Evolutionary conservation across 495 filamentous ascomycete species (phyloP).

Genomic region (Jackrogersella multiformis): DNA sequence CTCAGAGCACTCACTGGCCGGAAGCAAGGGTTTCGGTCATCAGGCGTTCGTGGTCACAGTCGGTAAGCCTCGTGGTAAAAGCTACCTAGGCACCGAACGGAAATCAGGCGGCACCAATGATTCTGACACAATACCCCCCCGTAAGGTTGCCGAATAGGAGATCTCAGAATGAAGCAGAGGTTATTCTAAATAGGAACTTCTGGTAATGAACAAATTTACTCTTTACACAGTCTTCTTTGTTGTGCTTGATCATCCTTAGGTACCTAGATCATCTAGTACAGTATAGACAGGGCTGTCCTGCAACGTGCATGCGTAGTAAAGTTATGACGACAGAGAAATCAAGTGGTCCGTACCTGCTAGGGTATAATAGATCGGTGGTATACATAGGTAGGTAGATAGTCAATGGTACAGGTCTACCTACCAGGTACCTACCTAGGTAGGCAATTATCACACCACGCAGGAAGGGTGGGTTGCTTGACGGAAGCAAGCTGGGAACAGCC

Average conservation of each 20-base stretch:
- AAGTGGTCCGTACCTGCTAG: too few relatives aligned
- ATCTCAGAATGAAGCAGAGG: slow-evolving; percentile 45
- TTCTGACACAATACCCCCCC: slow-evolving; percentile 46
- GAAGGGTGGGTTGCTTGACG: slow-evolving; percentile 11
- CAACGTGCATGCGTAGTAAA: not conserved
- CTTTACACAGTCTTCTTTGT: slow-evolving; percentile 9
- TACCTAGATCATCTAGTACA: too few relatives aligned
- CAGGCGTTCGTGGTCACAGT: slow-evolving; percentile 49
- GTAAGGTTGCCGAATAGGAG: slow-evolving; percentile 46
- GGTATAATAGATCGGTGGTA: too few relatives aligned
- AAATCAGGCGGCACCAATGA: slow-evolving; percentile 50
- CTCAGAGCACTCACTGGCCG: slow-evolving; percentile 43
- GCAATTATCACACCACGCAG: slow-evolving; percentile 14
- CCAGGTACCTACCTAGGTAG: not conserved
- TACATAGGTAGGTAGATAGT: not conserved
- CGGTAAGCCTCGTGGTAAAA: slow-evolving; percentile 45
- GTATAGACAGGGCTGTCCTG: not conserved
- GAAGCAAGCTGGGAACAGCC: slow-evolving; percentile 16
- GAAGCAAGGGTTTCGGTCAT: slow-evolving; percentile 44
- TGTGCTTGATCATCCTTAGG: not conserved
- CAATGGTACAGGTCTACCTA: not conserved
- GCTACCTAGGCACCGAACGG: slow-evolving; percentile 47
- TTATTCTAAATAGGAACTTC: slow-evolving; percentile 46
- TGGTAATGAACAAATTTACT: slow-evolving; percentile 48
- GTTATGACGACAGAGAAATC: not conserved